Conservation (phyloP, 768 basidiomycete species). For the Leucosporidium scottii region DNA sequence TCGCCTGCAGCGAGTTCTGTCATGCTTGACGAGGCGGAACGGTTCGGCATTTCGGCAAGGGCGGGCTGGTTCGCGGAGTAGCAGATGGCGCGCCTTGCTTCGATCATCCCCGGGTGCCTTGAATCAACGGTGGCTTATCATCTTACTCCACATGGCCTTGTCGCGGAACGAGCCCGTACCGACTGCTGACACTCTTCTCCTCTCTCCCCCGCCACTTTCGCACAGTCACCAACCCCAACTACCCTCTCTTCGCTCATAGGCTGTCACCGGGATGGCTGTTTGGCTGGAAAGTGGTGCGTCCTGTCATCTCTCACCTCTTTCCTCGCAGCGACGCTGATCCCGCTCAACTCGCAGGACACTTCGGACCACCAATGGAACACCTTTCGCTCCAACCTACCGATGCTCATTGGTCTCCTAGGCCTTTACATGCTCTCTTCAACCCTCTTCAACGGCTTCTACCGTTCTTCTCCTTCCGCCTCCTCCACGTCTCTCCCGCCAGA, state of each 20-base stretch:
- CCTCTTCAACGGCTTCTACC: slow-evolving; percentile 45
- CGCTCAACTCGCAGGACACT: slow-evolving; percentile 70
- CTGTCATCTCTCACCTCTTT: neutral
- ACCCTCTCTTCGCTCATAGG: slow-evolving; percentile 41
- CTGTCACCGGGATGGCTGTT: slow-evolving; percentile 74
- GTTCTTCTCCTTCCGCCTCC: slow-evolving; percentile 8
- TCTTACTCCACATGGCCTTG: too few species aligned
- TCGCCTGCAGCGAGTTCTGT: too few species aligned
- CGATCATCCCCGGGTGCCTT: too few species aligned
- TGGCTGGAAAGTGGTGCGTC: slow-evolving; percentile 66
- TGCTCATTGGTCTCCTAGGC: slow-evolving; percentile 51
- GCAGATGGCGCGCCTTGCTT: too few species aligned
- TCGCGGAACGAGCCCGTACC: too few species aligned
- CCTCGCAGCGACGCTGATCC: too few species aligned
- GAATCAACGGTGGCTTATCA: too few species aligned
- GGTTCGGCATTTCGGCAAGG: too few species aligned
- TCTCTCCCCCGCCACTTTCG: too few species aligned
- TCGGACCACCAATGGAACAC: slow-evolving; percentile 84
- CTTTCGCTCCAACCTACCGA: slow-evolving; percentile 71
- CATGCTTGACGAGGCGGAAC: too few species aligned
- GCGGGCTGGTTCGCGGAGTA: too few species aligned
- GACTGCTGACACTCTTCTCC: too few species aligned
- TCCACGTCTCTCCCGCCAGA: slow-evolving; percentile 40
- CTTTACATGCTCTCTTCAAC: slow-evolving; percentile 56
- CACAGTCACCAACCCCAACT: slow-evolving; percentile 69